Conservation (phyloP, 768 basidiomycete genomes). For the Amyloporia xantha region DNA sequence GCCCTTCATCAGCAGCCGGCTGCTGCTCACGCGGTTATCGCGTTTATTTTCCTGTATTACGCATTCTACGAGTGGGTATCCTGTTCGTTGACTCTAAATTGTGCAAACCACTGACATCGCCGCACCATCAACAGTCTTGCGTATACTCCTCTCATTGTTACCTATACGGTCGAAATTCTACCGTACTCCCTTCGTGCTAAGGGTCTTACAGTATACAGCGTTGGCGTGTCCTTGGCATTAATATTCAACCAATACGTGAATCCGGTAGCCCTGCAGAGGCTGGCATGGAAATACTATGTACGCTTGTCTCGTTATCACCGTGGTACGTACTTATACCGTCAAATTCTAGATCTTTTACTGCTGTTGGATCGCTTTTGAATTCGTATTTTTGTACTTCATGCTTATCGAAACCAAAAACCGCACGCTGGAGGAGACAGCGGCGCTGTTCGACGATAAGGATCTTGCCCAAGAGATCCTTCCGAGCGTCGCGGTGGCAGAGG, state of each 20-base stretch:
- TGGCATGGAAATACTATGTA: constrained; percentile 44
- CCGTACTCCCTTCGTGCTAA: constrained; percentile 42
- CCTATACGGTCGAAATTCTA: constrained; percentile 46
- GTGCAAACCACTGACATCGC: no score
- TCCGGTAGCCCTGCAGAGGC: constrained; percentile 30
- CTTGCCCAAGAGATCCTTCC: not conserved
- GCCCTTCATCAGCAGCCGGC: constrained; percentile 18
- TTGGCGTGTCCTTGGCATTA: constrained; percentile 35
- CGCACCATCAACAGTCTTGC: constrained; percentile 21
- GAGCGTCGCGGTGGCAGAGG: not conserved
- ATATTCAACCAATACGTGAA: constrained; percentile 42
- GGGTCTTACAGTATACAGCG: constrained; percentile 40
- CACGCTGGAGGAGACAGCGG: constrained; percentile 29
- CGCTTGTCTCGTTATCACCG: not conserved
- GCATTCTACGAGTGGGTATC: constrained; percentile 26
- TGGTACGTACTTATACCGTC: not conserved
- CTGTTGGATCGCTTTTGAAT: constrained; percentile 35
- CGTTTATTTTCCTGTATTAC: constrained; percentile 40
- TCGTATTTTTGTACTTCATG: constrained; percentile 31
- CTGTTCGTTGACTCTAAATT: not conserved
- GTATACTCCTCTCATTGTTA: constrained; percentile 16
- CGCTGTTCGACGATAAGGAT: constrained; percentile 7
- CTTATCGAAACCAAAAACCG: constrained; percentile 34
- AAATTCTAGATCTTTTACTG: constrained; percentile 27
- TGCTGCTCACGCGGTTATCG: constrained; percentile 38